Base-by-base conservation (phyloP, 352 stramenopile species). In the Pythium volutum region DNA sequence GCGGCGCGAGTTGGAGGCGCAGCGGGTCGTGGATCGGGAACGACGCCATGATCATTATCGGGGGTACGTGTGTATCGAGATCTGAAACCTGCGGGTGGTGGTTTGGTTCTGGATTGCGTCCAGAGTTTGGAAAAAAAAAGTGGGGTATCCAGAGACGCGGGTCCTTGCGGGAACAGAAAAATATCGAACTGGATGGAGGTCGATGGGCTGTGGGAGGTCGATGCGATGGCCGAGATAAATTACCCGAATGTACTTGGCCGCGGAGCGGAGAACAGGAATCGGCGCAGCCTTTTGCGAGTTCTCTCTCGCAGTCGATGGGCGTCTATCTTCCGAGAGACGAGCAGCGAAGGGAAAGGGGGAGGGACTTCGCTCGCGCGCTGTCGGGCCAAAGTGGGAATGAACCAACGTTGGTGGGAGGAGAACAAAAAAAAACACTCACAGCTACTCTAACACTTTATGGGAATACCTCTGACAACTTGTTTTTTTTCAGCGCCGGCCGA, bases 41-140 rank as follows among this genome's bases (percentile, higher is more conserved):
- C 33, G 62, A 61, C 61, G 59, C 69, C 71, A 85, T 70, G 38
- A 70, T 75, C 80, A 87, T 86, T 52, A 69, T 71, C 23, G 49
- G 26, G 26, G 4, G 41, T 1, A 27, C 23, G 25, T 27, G 26
- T 41, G 49, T 23, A 20, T 45, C n/a, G n/a, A n/a, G 18, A 41
- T 20, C 3, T 36, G 14, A 43, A n/a, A 26, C 33, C n/a, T 16
- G 29, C 11, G 42, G 36, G 29, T 15, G 42, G 26, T 41, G 48
- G 18, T 11, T 43, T 3, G n/a, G 25, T 63, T 20, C 22, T 38
- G 43, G 54, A 54, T 54, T 12, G 47, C 31, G 53, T 48, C 38
- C 26, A 18, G 41, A 18, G 23, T 31, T 7, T 22, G 12, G 50
- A 22, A 34, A 56, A 46, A 23, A 36, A 36, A 36, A 36, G 31